These are phyloP conservation scores for Carex pumila DNA, from an alignment of 176 grass and related monocot genomes.

Conservation along the genomic window DNA sequence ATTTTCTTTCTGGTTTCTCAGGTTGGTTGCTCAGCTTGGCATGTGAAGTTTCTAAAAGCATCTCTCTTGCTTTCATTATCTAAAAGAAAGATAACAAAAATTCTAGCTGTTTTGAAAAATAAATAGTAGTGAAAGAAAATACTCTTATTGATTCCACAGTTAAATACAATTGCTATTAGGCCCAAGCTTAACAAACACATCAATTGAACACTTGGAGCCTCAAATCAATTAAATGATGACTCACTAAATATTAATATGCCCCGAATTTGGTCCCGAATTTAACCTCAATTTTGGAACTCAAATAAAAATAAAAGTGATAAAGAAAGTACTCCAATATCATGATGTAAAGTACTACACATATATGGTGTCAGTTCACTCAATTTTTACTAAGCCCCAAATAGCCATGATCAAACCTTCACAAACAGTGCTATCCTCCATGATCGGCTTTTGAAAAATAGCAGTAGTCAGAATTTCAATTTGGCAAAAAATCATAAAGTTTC, in stretches of 20 bases:
- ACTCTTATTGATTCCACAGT: not conserved
- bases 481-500: not conserved
- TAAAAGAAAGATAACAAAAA: not conserved
- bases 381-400: not conserved
- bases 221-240: not conserved
- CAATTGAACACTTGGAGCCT: not conserved
- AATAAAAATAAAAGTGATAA: not conserved
- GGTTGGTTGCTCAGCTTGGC: not conserved
- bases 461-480: not conserved
- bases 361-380: not conserved
- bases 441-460: not conserved
- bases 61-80: conserved; percentile 12
- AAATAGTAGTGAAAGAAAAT: not conserved
- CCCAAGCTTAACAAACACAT: not conserved
- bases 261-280: not conserved
- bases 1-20: not conserved
- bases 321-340: not conserved
- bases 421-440: not conserved
- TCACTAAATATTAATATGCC: not conserved
- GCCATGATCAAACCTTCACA: not conserved
- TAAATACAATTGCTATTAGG: not conserved
- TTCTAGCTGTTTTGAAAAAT: not conserved
- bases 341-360: not conserved
- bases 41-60: not conserved
- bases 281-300: not conserved